Base-by-base conservation (phyloP, 306 rosid genomes). In the Prunus salicina region DNA sequence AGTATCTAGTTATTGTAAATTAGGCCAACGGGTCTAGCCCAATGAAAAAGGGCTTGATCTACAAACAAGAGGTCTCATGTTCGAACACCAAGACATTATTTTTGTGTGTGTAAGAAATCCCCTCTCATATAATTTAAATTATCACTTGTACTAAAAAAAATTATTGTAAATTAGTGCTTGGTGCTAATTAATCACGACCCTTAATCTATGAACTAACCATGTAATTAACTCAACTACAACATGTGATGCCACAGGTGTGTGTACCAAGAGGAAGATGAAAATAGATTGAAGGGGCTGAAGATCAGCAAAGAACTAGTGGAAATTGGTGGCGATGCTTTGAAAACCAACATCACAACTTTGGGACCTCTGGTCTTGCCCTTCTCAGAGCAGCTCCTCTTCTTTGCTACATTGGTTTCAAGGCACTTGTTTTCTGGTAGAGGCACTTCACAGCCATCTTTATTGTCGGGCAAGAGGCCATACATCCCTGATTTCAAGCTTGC, bases 401-500 rank as follows among this genome's bases (percentile, higher is more conserved):
- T 94, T 60, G 88, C 83, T 3, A 86, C 93, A 8, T 74, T 92
- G 10, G 85, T 94, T 8, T 83, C 96, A 89, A 80, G 96, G 84
- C 91, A 92, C 82, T 80, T 92, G 66, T 91, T 87, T 72, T 87
- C 90, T 19, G 75, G 53, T 20, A 77, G 78, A 0, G 73, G 70
- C 19, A 28, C 58, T 53, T 60, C 70, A 12, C 72, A 64, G 46
- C 81, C 45, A 6, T 67, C 81, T 8, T 14, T 86, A 24, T 52
- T 79, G 2, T 73, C 90, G 3, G 19, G 73, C 27, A 89, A 80
- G 55, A 92, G 88, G 69, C 97, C 97, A 11, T 95, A 95, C 88
- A 95, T 95, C 52, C 98, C 98, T 0, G 94, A 95, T 80, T 95
- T 89, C 83, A 92, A 95, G 81, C 91, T 88, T 1, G 98, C 98